Conservation (phyloP, 257 asterid genomes). For the Orobanche coerulescens region DNA sequence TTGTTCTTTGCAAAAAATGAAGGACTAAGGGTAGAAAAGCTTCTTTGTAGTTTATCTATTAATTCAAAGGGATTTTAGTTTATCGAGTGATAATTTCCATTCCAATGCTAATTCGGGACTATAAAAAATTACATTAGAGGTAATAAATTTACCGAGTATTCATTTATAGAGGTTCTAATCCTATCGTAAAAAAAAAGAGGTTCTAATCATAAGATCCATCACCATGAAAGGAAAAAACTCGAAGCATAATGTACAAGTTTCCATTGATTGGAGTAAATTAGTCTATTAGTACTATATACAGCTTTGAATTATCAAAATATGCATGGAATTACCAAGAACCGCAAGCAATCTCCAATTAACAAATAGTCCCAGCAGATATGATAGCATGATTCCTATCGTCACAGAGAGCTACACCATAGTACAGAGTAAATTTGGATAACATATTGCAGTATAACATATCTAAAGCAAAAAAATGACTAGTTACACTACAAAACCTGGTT, state of each 20-base stretch:
- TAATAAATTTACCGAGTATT: no score
- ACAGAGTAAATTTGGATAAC: conserved; percentile 2
- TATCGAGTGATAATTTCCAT: no score
- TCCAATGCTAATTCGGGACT: no score
- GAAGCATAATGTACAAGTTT: not conserved
- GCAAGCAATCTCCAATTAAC: conserved; percentile 84
- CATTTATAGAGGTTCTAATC: no score
- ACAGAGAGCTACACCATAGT: conserved; percentile 64
- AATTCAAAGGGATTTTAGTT: no score
- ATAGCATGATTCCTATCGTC: conserved; percentile 85
- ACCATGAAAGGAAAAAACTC: not conserved
- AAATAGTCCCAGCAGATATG: conserved; percentile 79
- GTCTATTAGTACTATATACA: not conserved
- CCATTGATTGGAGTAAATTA: not conserved
- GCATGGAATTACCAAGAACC: conserved; percentile 60
- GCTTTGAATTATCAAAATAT: not conserved
- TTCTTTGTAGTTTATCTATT: no score
- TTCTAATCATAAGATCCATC: not conserved
- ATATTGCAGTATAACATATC: not conserved
- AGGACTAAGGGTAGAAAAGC: not conserved
- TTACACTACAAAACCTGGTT: conserved; percentile 55
- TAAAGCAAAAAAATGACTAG: conserved; percentile 1
- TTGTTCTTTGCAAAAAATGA: conserved; percentile 11
- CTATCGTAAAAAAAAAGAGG: no score
- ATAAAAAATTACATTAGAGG: no score